A percentile compares a stretch with the other conserved stretches of the same genome.
Evolutionary conservation across 768 basidiomycete species (phyloP).

Genomic region (Phaeotremella skinneri): DNA sequence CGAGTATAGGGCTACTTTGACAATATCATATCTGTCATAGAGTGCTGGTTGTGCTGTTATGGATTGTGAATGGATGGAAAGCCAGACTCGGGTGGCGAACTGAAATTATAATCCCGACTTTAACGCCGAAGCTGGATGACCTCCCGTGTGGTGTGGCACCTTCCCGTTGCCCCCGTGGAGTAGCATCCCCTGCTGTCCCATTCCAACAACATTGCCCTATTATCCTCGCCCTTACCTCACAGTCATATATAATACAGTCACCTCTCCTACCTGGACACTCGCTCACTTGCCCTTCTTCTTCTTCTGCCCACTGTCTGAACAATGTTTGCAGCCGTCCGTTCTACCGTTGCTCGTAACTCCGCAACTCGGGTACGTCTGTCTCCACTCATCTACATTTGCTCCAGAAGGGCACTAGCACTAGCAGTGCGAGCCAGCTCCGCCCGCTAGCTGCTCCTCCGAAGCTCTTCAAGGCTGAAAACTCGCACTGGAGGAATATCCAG

Average conservation of each 20-base stretch:
- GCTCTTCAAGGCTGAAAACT: too few relatives aligned
- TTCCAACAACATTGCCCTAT: neutral
- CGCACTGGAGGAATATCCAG: too few relatives aligned
- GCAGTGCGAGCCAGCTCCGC: too few relatives aligned
- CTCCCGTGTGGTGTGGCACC: neutral
- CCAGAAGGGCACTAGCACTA: neutral
- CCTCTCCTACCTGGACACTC: neutral
- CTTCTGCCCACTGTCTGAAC: neutral
- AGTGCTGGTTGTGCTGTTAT: neutral
- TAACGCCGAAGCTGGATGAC: neutral
- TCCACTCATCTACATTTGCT: neutral
- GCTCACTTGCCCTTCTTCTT: neutral
- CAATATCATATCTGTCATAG: neutral
- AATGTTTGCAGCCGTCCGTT: constrained; percentile 9
- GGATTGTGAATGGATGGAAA: too few relatives aligned
- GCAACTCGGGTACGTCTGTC: neutral
- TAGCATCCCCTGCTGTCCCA: neutral
- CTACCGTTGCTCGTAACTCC: neutral
- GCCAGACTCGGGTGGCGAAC: too few relatives aligned
- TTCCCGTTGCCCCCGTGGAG: neutral
- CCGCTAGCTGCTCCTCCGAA: too few relatives aligned
- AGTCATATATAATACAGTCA: neutral
- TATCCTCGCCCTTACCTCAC: neutral
- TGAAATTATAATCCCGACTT: neutral
- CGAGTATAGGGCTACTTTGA: too few relatives aligned